Conservation (phyloP, 164 flowering plant genomes). For the Macadamia tetraphylla region DNA sequence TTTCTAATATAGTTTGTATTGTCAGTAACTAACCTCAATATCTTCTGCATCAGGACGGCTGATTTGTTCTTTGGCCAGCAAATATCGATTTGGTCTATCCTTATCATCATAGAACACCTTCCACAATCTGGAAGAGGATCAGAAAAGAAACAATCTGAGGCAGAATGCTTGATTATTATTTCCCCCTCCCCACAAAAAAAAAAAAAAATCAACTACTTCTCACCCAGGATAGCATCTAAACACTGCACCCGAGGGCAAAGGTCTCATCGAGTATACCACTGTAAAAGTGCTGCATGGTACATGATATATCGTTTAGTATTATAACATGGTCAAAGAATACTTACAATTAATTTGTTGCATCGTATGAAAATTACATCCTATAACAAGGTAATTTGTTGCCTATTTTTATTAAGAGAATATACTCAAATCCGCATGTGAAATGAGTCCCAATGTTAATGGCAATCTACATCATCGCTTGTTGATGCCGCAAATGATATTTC, state of each 20-base stretch:
- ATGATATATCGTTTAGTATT: slow-evolving; percentile 5
- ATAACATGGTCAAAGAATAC: background rate
- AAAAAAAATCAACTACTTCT: slow-evolving; percentile 5
- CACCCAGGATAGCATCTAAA: slow-evolving; percentile 96
- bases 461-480: no score
- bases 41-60: slow-evolving; percentile 91
- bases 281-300: slow-evolving; percentile 69
- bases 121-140: slow-evolving; percentile 49
- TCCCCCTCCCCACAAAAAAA: no score
- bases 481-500: no score
- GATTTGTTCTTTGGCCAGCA: slow-evolving; percentile 76
- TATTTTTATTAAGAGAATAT: no score
- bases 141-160: slow-evolving; percentile 10
- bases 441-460: no score
- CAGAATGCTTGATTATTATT: background rate
- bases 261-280: slow-evolving; percentile 83
- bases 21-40: slow-evolving; percentile 53
- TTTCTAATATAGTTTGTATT: background rate
- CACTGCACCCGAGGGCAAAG: slow-evolving; percentile 83
- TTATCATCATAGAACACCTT: slow-evolving; percentile 95
- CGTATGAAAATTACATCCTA: background rate
- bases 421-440: no score
- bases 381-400: no score
- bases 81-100: slow-evolving; percentile 73
- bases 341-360: background rate